Evolutionary conservation across 805 yeast species (phyloP), one percentile per base, ranked within the genome.

Genomic region (Pichia thaimueangensis): DNA sequence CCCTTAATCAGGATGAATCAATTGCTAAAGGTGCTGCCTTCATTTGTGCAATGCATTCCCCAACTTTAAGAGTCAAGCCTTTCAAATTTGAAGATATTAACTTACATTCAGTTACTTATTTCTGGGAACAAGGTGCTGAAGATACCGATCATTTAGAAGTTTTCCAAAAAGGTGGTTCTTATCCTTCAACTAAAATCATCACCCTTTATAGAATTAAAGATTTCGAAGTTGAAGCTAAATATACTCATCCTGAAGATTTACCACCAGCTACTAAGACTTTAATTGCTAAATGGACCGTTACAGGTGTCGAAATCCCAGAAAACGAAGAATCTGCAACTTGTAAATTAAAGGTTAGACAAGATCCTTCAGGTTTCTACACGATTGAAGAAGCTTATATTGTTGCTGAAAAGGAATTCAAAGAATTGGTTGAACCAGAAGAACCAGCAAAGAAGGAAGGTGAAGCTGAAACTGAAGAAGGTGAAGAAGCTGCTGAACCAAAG

Each of bases 21-120:
- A 84, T 91, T 64, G 97, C 98, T 44, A 86, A 91, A 69, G 99
- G 99, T 74, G 95, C 96, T 58, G 96, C 98, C 37, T 93, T 93
- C 70, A 85, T 93, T 60, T 93, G 98, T 69, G 99, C 98, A 55
- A 86, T 88, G 72, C 97, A 89, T 76, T 91, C 97, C 28, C 98
- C 98, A 69, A 89, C 97, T 52, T 80, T 93, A 59, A 86, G 98
- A 73, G 98, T 93, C 41, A 85, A 97, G 71, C 96, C 96, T 54
- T 93, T 93, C 83, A 91, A 91, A 71, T 93, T 89, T 64, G 96
- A 91, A 73, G 99, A 93, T 67, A 70, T 80, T 65, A 91, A 89
- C 79, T 83, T 80, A 60, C 78, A 78, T 79, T 80, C 96, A 23
- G 96, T 93, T 52, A 83, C 97, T 31, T 93, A 87, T 80, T 77